Evolutionary conservation across 2,329 filamentous ascomycete genomes (phyloP), one percentile per base, ranked within the genome.

Genomic region (Penicillium expansum): DNA sequence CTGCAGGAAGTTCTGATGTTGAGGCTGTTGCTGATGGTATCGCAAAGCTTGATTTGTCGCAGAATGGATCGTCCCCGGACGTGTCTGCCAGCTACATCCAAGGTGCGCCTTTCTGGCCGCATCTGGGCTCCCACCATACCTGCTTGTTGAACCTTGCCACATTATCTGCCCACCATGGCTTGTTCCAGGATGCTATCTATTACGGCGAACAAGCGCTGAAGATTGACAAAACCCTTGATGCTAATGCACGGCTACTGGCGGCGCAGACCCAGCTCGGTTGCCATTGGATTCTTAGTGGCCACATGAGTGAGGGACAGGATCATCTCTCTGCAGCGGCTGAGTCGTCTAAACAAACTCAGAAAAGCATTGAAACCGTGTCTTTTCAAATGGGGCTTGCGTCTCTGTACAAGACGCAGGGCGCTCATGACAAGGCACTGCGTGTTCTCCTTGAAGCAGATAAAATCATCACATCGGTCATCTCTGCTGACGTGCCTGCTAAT

Each of bases 171-270:
- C 88, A 96, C 62, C 84, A 94, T 61, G 94, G 94, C 29, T 83
- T 96, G 75, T 91, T 92, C 62, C 87, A 91, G 58, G 93, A 97
- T 71, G 93, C 93, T 2, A 77, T 93, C 0, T 94, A 92, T 70
- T 95, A 96, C 64, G 87, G 89, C 1, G 89, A 97, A 64, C 89
- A 94, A 66, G 92, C 92, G 0, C 80, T 88, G 52, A 91, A 89
- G 67, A 83, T 96, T 58, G 90, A 90, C 22, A 81, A 82, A 57
- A 84, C 83, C n/a, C 83, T 89, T 9, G 79, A 83, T 47, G 86
- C 89, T 0, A 79, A 83, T 35, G 80, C 86, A 13, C 75, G 82
- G 1, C 70, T 78, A 29, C 73, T 78, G 20, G 75, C 79, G 38
- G 79, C 78, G 44, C 72, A 79, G 65, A 75, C 77, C 48, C 66